phyloP scores from a whole-genome alignment of 2,329 filamentous ascomycete genomes.

The Phialemoniopsis sp. region DNA sequence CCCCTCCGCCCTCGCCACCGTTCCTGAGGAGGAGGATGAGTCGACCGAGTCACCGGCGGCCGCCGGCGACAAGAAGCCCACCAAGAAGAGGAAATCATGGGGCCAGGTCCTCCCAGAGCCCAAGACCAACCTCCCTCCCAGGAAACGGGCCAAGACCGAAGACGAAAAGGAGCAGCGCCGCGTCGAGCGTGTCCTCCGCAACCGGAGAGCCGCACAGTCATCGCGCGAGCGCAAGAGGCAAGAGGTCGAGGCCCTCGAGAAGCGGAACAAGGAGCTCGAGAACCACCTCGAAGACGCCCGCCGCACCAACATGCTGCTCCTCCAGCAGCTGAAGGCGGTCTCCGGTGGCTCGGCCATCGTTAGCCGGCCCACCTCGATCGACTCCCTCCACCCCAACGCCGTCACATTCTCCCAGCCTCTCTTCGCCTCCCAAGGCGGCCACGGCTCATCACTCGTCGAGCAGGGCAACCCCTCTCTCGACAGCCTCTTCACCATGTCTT shows the following conservation, averaged over 20 bases:
- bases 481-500: constrained; percentile 34
- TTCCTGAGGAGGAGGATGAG: constrained; percentile 8
- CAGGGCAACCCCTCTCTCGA: constrained; percentile 29
- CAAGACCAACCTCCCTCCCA: constrained; percentile 92
- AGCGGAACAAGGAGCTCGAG: constrained; percentile 68
- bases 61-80: constrained; percentile 44
- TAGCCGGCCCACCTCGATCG: constrained; percentile 37
- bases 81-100: constrained; percentile 98
- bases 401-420: constrained; percentile 56
- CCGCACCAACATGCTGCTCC: constrained; percentile 42
- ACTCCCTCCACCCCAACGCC: constrained; percentile 38
- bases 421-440: constrained; percentile 44
- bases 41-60: constrained; percentile 12
- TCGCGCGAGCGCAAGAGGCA: constrained; percentile 88
- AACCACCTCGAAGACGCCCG: constrained; percentile 43
- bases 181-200: constrained; percentile 94
- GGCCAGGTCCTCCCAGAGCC: constrained; percentile 94
- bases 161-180: constrained; percentile 98
- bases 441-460: constrained; percentile 19
- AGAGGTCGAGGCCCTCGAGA: constrained; percentile 82
- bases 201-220: constrained; percentile 92
- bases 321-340: constrained; percentile 46
- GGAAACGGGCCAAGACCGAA: constrained; percentile 97
- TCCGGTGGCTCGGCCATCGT: constrained; percentile 40
- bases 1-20: constrained; percentile 14